phyloP scores from a whole-genome alignment of 1,284 basidiomycete genomes.

The Sphaerobolus stellatus region DNA sequence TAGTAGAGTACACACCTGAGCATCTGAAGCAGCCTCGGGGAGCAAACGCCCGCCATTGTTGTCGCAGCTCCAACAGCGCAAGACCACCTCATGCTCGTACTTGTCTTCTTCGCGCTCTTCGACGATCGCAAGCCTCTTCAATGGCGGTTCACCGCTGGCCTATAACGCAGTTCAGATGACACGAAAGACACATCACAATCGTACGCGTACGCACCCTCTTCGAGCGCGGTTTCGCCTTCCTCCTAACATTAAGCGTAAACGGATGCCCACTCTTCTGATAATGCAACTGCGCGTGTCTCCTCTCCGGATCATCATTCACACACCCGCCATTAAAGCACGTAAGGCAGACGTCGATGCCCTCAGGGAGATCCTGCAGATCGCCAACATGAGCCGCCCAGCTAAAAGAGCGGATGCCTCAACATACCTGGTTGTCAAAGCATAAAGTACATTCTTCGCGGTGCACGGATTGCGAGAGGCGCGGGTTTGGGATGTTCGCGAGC shows the following conservation, averaged over 20 bases:
- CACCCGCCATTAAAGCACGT: conserved; percentile 94
- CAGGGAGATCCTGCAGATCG: conserved; percentile 57
- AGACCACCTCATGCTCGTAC: conserved; percentile 67
- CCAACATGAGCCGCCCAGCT: conserved; percentile 4
- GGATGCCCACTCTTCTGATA: conserved; percentile 69
- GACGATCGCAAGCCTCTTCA: conserved; percentile 84
- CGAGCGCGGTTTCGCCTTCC: conserved; percentile 66
- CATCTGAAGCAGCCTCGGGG: conserved; percentile 32
- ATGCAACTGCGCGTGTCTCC: conserved; percentile 75
- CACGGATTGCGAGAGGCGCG: conserved; percentile 50
- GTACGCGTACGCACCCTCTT: conserved; percentile 60
- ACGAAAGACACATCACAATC: too few species aligned
- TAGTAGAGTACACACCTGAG: conserved; percentile 28
- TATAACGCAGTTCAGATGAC: background rate
- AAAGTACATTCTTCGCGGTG: conserved; percentile 92
- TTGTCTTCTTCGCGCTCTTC: conserved; percentile 88
- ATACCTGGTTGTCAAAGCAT: conserved; percentile 92
- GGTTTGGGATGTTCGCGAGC: conserved; percentile 17
- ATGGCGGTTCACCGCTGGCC: conserved; percentile 74
- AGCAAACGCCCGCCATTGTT: conserved; percentile 52
- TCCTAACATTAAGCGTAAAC: conserved; percentile 81
- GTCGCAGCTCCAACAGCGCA: conserved; percentile 82
- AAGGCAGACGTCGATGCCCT: conserved; percentile 89
- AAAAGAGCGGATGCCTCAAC: conserved; percentile 16
- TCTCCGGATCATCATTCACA: conserved; percentile 44